These are phyloP conservation scores for Trebouxia sp. DNA, from an alignment of 139 green algal genomes.

Conservation along the genomic window DNA sequence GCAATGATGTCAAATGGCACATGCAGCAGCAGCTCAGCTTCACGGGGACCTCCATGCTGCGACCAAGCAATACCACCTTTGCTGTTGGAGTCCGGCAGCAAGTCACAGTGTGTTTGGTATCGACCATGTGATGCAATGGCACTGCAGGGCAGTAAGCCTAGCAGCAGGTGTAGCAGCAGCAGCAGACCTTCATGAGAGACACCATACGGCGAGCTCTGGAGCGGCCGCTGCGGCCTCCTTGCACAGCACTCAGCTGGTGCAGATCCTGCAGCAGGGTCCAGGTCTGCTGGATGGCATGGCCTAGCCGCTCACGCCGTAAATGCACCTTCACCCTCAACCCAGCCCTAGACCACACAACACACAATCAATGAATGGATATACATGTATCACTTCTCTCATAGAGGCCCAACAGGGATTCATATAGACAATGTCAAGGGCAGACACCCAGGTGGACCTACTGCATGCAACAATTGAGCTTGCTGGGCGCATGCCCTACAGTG, in stretches of 20 bases:
- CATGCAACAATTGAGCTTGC: too few relatives aligned
- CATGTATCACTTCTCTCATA: not conserved
- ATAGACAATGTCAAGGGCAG: not conserved
- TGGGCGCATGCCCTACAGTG: too few relatives aligned
- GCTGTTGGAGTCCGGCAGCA: not conserved
- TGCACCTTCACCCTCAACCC: conserved; percentile 30
- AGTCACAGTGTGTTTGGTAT: not conserved
- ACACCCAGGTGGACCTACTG: not conserved
- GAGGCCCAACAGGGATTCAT: not conserved
- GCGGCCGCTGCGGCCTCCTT: not conserved
- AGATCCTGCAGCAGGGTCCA: conserved; percentile 35
- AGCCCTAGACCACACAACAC: not conserved
- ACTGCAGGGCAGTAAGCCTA: not conserved
- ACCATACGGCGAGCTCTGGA: conserved; percentile 20
- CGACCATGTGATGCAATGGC: not conserved
- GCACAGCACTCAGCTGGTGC: conserved; percentile 25
- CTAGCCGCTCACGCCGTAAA: not conserved
- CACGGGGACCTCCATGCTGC: too few relatives aligned
- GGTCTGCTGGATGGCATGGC: conserved; percentile 11
- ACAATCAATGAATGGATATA: not conserved
- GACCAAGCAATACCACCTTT: not conserved
- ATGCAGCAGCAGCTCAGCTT: too few relatives aligned
- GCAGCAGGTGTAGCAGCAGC: not conserved
- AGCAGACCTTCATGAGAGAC: conserved; percentile 15
- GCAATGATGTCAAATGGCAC: too few relatives aligned